These are phyloP conservation scores for Xylaria longipes DNA, from an alignment of 495 filamentous ascomycete genomes.

Conservation along the genomic window DNA sequence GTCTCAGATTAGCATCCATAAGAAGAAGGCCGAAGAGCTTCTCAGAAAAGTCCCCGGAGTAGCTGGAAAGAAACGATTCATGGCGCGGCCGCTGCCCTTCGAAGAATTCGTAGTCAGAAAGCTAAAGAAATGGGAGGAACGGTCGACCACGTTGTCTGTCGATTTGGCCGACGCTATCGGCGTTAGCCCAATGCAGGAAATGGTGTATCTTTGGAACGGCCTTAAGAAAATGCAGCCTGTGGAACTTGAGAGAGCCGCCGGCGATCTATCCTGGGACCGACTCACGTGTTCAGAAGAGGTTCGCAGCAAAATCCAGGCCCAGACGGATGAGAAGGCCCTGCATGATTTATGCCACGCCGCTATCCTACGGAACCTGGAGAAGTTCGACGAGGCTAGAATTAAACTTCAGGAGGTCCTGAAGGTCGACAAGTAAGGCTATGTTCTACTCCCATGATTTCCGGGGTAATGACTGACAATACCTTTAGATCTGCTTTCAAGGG, in stretches of 20 bases:
- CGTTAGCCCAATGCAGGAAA: slow-evolving; percentile 84
- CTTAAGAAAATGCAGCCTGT: slow-evolving; percentile 73
- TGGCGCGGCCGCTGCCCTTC: slow-evolving; percentile 88
- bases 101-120: slow-evolving; percentile 88
- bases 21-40: slow-evolving; percentile 70
- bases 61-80: slow-evolving; percentile 86
- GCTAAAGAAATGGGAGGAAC: slow-evolving; percentile 85
- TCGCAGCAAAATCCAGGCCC: slow-evolving; percentile 66
- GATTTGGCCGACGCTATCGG: slow-evolving; percentile 83
- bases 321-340: slow-evolving; percentile 80
- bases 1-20: slow-evolving; percentile 47
- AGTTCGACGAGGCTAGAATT: slow-evolving; percentile 66
- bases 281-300: slow-evolving; percentile 59
- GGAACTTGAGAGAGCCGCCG: slow-evolving; percentile 69
- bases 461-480: slow-evolving; percentile 10
- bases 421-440: slow-evolving; percentile 60
- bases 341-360: slow-evolving; percentile 70
- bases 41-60: slow-evolving; percentile 74
- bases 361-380: slow-evolving; percentile 66
- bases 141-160: slow-evolving; percentile 70
- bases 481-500: slow-evolving; percentile 71
- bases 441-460: background rate
- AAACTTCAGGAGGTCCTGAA: slow-evolving; percentile 67
- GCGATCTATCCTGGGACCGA: slow-evolving; percentile 67
- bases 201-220: slow-evolving; percentile 95